Conservation (phyloP, 2,329 filamentous ascomycete species). For the Fusarium sp. region DNA sequence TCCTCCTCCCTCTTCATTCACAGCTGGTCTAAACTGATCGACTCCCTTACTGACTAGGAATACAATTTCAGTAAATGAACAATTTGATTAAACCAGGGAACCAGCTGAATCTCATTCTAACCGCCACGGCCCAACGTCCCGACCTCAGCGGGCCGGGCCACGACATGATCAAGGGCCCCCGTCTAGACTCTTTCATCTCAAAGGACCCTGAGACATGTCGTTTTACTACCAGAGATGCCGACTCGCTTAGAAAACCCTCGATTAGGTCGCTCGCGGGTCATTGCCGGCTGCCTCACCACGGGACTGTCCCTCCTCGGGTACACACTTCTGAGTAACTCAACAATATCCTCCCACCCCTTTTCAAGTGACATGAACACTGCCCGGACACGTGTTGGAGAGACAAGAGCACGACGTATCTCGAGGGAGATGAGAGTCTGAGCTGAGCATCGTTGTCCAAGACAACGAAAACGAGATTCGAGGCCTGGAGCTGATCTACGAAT, state of each 20-base stretch:
- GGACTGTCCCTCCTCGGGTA: slow-evolving; percentile 29
- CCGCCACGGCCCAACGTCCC: not conserved
- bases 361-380: slow-evolving; percentile 17
- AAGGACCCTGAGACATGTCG: slow-evolving; percentile 24
- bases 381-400: slow-evolving; percentile 35
- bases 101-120: not conserved
- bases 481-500: not conserved
- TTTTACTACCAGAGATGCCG: slow-evolving; percentile 27
- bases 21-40: not conserved
- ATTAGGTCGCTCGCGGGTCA: slow-evolving; percentile 3
- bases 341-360: not conserved
- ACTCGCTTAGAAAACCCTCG: slow-evolving; percentile 40
- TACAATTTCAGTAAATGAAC: not conserved
- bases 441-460: slow-evolving; percentile 1
- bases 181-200: not conserved
- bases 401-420: slow-evolving; percentile 19
- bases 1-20: not conserved
- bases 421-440: slow-evolving; percentile 7
- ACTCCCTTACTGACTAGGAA: not conserved
- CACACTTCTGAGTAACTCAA: slow-evolving; percentile 31
- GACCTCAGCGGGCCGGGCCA: not conserved
- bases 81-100: not conserved
- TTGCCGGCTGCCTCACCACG: slow-evolving; percentile 22
- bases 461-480: not conserved
- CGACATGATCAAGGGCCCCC: not conserved